A percentile compares a stretch with the other conserved stretches of the same genome.
Evolutionary conservation across 352 stramenopile genomes (phyloP).

Genomic region (Phytophthora agathidicida): DNA sequence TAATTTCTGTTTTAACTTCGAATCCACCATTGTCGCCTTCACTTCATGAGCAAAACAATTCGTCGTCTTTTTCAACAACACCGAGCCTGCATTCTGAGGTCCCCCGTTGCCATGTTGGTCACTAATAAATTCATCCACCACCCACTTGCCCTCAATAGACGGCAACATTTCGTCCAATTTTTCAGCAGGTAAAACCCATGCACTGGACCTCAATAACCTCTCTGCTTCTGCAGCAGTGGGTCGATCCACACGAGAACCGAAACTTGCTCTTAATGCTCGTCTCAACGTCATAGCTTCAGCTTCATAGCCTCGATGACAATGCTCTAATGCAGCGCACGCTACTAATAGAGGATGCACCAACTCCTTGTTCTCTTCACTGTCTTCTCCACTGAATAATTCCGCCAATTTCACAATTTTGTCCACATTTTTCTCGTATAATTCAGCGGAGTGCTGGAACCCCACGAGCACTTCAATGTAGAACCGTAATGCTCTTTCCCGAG

Average conservation of each 20-base stretch:
- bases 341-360: slow-evolving; percentile 43
- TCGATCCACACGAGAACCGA: slow-evolving; percentile 36
- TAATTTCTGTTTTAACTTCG: slow-evolving; percentile 44
- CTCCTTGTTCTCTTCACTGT: slow-evolving; percentile 32
- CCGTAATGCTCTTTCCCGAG: slow-evolving; percentile 32
- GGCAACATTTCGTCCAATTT: slow-evolving; percentile 54
- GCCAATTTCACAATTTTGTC: slow-evolving; percentile 51
- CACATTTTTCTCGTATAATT: slow-evolving; percentile 55
- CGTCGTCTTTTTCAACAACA: slow-evolving; percentile 58
- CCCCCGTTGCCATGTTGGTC: slow-evolving; percentile 51
- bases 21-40: slow-evolving; percentile 53
- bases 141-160: slow-evolving; percentile 81
- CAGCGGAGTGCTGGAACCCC: slow-evolving; percentile 78
- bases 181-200: slow-evolving; percentile 63
- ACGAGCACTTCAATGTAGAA: slow-evolving; percentile 76
- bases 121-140: slow-evolving; percentile 71
- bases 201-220: slow-evolving; percentile 47
- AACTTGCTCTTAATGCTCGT: slow-evolving; percentile 41
- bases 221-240: slow-evolving; percentile 54
- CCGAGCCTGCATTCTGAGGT: slow-evolving; percentile 69
- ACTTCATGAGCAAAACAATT: slow-evolving; percentile 75
- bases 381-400: slow-evolving; percentile 39
- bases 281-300: slow-evolving; percentile 51
- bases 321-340: slow-evolving; percentile 52
- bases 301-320: slow-evolving; percentile 77